These are phyloP conservation scores for Trichocomaceae sp. DNA, from an alignment of 2,329 filamentous ascomycete species.

Conservation along the genomic window DNA sequence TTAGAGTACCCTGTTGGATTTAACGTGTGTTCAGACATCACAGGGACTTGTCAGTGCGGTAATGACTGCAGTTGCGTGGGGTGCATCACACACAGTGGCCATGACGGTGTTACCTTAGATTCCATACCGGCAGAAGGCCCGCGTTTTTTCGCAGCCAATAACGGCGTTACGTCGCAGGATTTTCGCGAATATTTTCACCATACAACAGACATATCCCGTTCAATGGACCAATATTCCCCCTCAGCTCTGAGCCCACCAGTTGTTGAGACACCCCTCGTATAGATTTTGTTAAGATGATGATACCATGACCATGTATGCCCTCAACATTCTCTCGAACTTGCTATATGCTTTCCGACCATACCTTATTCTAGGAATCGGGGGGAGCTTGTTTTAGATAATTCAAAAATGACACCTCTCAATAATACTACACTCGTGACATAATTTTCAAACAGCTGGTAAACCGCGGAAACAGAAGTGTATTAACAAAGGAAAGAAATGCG, in stretches of 20 bases:
- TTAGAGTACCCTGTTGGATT: conserved; percentile 37
- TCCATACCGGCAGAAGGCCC: conserved; percentile 10
- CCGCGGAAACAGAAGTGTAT: background rate
- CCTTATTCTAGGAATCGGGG: background rate
- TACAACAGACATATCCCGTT: conserved; percentile 1
- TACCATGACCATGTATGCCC: conserved; percentile 5
- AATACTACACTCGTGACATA: background rate
- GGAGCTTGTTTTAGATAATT: background rate
- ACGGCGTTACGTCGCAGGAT: background rate
- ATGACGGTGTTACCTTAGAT: conserved; percentile 39
- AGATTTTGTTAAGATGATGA: conserved; percentile 7
- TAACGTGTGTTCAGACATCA: conserved; percentile 40
- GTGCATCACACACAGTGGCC: conserved; percentile 47
- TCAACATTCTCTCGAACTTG: background rate
- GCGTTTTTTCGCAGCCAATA: conserved; percentile 7
- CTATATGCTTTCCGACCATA: background rate
- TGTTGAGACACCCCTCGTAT: conserved; percentile 12
- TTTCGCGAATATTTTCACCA: conserved; percentile 2
- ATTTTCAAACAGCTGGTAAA: background rate
- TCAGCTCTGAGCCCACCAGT: conserved; percentile 13
- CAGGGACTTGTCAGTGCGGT: conserved; percentile 48
- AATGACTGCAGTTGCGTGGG: conserved; percentile 48
- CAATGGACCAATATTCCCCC: conserved; percentile 13
- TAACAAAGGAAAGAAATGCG: conserved; percentile 4
- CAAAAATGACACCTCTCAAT: background rate